Evolutionary conservation across 371 early-diverging fungal species (phyloP).

Genomic region (Mortierella sp.): DNA sequence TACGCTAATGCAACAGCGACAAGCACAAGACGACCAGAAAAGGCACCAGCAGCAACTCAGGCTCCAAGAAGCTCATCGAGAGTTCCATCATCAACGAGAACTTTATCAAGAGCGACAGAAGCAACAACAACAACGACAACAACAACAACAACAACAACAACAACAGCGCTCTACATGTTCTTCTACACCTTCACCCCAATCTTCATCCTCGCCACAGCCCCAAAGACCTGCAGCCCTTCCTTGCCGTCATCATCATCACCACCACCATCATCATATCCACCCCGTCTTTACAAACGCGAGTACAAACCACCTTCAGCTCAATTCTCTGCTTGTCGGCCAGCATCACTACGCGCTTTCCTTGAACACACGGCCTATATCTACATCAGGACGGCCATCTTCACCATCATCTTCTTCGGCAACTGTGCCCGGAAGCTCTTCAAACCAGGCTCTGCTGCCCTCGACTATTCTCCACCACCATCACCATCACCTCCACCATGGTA

Average conservation of each 20-base stretch:
- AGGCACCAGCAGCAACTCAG: slow-evolving; percentile 24
- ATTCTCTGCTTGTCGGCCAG: background rate
- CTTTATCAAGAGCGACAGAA: slow-evolving; percentile 14
- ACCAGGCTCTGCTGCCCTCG: slow-evolving; percentile 2
- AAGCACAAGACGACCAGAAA: slow-evolving; percentile 20
- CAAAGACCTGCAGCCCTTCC: slow-evolving; percentile 2
- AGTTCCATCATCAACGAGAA: slow-evolving; percentile 42
- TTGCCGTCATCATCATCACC: slow-evolving; percentile 31
- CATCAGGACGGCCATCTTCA: background rate
- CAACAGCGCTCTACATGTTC: slow-evolving; percentile 1
- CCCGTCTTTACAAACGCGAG: background rate
- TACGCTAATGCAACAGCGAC: slow-evolving; percentile 13
- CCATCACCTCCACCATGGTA: slow-evolving; percentile 7
- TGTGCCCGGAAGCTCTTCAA: background rate
- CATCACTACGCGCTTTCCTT: background rate
- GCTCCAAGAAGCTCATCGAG: slow-evolving; percentile 33
- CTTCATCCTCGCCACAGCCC: slow-evolving; percentile 4
- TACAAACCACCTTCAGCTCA: slow-evolving; percentile 4
- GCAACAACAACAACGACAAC: slow-evolving; percentile 28
- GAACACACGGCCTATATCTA: background rate
- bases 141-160: background rate
- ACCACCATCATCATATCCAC: slow-evolving; percentile 36
- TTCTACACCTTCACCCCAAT: background rate
- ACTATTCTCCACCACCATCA: slow-evolving; percentile 15
- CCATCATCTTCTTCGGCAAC: background rate